These are phyloP conservation scores for Xylaria palmicola DNA, from an alignment of 495 filamentous ascomycete genomes.

Conservation along the genomic window DNA sequence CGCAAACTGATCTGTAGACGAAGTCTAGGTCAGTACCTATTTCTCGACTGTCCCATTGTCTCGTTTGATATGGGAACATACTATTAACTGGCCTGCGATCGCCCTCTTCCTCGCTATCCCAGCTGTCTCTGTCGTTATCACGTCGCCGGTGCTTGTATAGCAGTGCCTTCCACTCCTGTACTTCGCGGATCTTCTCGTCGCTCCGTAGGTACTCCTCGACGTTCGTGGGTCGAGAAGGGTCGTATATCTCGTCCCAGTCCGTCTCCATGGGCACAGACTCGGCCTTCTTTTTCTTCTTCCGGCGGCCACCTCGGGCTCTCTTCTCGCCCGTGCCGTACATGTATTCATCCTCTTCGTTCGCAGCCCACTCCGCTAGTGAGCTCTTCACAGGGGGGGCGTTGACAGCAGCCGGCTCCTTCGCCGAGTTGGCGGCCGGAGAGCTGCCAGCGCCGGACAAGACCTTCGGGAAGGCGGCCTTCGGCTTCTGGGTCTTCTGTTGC, in stretches of 20 bases:
- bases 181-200: slow-evolving; percentile 77
- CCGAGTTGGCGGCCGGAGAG: background rate
- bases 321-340: slow-evolving; percentile 53
- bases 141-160: slow-evolving; percentile 73
- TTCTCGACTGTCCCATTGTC: background rate
- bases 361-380: slow-evolving; percentile 82
- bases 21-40: slow-evolving; percentile 29
- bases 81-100: slow-evolving; percentile 49
- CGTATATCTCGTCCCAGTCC: slow-evolving; percentile 94
- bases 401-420: slow-evolving; percentile 7
- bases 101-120: slow-evolving; percentile 59
- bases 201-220: slow-evolving; percentile 85
- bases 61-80: slow-evolving; percentile 25
- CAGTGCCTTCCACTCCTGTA: slow-evolving; percentile 83
- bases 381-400: slow-evolving; percentile 50
- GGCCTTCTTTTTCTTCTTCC: slow-evolving; percentile 66
- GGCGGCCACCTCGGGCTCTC: slow-evolving; percentile 70
- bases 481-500: slow-evolving; percentile 64
- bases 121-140: slow-evolving; percentile 44
- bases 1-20: slow-evolving; percentile 63
- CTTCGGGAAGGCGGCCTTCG: slow-evolving; percentile 61
- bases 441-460: slow-evolving; percentile 24
- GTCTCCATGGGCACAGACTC: slow-evolving; percentile 60
- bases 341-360: slow-evolving; percentile 63
- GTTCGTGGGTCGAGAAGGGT: slow-evolving; percentile 78